Evolutionary conservation across 2,329 filamentous ascomycete species (phyloP), one percentile per base, ranked within the genome.

Genomic region (Beauveria caledonica): DNA sequence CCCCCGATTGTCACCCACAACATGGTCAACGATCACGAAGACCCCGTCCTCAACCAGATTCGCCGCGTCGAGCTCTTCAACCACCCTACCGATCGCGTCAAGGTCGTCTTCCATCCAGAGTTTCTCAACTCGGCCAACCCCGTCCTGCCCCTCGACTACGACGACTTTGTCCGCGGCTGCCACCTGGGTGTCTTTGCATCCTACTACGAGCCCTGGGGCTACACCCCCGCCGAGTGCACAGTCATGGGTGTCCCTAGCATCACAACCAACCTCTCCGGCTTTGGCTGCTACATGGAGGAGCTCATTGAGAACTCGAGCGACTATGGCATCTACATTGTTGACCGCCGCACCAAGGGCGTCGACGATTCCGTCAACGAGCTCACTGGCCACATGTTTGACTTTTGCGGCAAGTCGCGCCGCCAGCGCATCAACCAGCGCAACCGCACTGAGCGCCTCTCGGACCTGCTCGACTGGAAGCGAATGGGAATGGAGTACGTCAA

Each of bases 401-500:
- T 97, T 72, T 88, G 89, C 63, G 83, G 83, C 71, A 99, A 99
- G 85, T 96, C 90, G 74, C 89, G 92, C 61, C 86, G 94, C 63
- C 94, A 99, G 76, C 90, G 94, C 55, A 99, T 99, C 82, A 99
- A 99, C 81, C 94, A 97, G 78, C 86, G 94, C 54, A 99, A 99
- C 76, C 86, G 94, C 59, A 99, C 94, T 0, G 94, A 99, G 79
- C 86, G 94, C 52, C 79, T 99, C 59, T 96, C 92, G 70, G 94
- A 99, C 72, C 80, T 99, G 62, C 82, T 99, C 45, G 94, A 99
- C 77, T 99, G 94, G 94, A 97, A 97, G 83, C 85, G 94, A 54
- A 99, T 99, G 94, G 94, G 94, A 23, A 88, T 97, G 87, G 94
- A 99, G 76, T 99, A 99, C 71, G 91, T 97, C 77, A 99, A 97